Conservation (phyloP, 2,329 filamentous ascomycete genomes). For the Mycosphaerella sp. region DNA sequence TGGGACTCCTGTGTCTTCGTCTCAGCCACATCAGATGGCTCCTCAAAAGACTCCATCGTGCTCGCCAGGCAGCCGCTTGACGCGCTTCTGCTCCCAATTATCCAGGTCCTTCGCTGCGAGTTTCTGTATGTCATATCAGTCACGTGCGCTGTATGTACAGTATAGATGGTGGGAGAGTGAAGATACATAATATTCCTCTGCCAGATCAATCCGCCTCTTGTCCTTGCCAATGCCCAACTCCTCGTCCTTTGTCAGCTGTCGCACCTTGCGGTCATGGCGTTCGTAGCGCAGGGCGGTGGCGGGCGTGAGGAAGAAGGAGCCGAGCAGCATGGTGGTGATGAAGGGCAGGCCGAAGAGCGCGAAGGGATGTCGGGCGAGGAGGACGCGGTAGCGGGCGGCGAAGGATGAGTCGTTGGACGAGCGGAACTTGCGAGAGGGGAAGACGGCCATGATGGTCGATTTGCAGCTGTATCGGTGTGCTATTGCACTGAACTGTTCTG, state of each 20-base stretch:
- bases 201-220: constrained; percentile 67
- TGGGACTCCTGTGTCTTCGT: too few species aligned
- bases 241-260: constrained; percentile 78
- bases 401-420: constrained; percentile 61
- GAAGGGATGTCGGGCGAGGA: constrained; percentile 76
- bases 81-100: constrained; percentile 93
- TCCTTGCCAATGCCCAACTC: constrained; percentile 71
- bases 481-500: too few species aligned
- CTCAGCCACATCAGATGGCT: too few species aligned
- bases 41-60: constrained; percentile 69
- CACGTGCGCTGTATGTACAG: neutral
- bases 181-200: constrained; percentile 81
- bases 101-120: constrained; percentile 85
- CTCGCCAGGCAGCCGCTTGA: constrained; percentile 83
- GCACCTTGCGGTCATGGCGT: constrained; percentile 81
- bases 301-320: constrained; percentile 89
- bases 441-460: constrained; percentile 28
- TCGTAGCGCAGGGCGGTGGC: constrained; percentile 93
- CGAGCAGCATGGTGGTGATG: constrained; percentile 78
- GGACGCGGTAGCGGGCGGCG: constrained; percentile 67
- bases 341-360: constrained; percentile 91
- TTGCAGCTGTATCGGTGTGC: too few species aligned
- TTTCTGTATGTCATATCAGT: constrained; percentile 47
- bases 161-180: neutral
- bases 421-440: constrained; percentile 49